Evolutionary conservation across 306 rosid species (phyloP), one percentile per base, ranked within the genome.

Genomic region (Astragalus membranaceus): DNA sequence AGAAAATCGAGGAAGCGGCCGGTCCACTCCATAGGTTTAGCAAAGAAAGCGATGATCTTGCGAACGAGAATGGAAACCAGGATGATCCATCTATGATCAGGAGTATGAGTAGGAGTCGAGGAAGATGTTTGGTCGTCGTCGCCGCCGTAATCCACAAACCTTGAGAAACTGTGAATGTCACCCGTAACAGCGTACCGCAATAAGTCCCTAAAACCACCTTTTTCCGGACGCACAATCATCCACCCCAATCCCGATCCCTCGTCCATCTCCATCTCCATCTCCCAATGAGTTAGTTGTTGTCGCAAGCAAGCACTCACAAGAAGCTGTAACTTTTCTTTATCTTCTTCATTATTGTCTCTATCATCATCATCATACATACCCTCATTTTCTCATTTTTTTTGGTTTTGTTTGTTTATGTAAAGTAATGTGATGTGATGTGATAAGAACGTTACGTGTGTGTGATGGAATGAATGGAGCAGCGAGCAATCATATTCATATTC

Each of bases 11-110:
- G 82, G 17, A 74, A 42, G 78, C 16, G 64, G 67, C 97, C 97
- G 48, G 67, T 68, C 89, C 85, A 85, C 67, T 84, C 69, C 85
- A 91, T 3, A 6, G 97, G 96, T 56, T 82, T 85, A 54, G 87
- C 77, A 8, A 87, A 55, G 58, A 84, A 7, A 12, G 78, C 76
- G 3, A 91, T 70, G 32, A 91, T 6, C 62, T 87, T 91, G 5
- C 88, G 81, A 30, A 70, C 63, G 5, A 88, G 41, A 44, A 88
- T 58, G 52, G 93, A 91, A n/a, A 88, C 78, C 50, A 82, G 13
- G 15, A 88, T 77, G 64, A 83, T 70, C 96, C 93, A 91, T 67
- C 88, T 73, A 42, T 77, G 70, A 43, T 61, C 85, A 12, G 69
- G 32, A 10, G 67, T 66, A 36, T 37, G 17, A 14, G 63, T 79